Conservation (phyloP, 352 stramenopile genomes). For the Pythium dissimile region DNA sequence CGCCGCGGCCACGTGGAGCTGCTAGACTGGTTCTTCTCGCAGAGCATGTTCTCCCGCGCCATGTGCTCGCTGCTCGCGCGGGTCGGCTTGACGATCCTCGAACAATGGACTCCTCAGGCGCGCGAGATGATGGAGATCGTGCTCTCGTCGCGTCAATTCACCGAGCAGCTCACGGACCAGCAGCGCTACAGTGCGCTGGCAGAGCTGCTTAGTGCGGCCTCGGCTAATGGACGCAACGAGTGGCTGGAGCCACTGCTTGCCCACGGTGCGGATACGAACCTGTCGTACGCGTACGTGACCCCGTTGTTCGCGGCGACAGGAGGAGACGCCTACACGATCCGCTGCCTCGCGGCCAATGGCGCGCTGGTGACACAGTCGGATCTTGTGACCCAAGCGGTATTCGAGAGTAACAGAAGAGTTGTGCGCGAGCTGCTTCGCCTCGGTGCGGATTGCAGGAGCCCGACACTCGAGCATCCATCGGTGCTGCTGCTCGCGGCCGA, state of each 20-base stretch:
- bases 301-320: not conserved
- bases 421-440: not conserved
- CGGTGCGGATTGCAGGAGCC: not conserved
- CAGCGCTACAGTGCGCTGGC: not conserved
- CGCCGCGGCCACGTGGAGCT: not conserved
- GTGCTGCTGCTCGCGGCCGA: not conserved
- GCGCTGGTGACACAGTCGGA: not conserved
- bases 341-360: not conserved
- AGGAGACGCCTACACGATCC: not conserved
- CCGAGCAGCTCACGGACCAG: not conserved
- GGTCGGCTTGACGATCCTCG: not conserved
- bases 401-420: not conserved
- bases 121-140: constrained; percentile 6
- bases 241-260: not conserved
- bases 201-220: not conserved
- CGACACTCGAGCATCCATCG: not conserved
- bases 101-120: not conserved
- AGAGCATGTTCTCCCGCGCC: not conserved
- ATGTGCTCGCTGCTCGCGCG: not conserved
- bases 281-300: not conserved
- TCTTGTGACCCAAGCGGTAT: not conserved
- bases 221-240: not conserved
- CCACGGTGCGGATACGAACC: constrained; percentile 3
- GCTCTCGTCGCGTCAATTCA: not conserved
- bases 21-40: constrained; percentile 5